These are phyloP conservation scores for Sporisorium graminicola DNA, from an alignment of 1,284 basidiomycete genomes.

Conservation along the genomic window DNA sequence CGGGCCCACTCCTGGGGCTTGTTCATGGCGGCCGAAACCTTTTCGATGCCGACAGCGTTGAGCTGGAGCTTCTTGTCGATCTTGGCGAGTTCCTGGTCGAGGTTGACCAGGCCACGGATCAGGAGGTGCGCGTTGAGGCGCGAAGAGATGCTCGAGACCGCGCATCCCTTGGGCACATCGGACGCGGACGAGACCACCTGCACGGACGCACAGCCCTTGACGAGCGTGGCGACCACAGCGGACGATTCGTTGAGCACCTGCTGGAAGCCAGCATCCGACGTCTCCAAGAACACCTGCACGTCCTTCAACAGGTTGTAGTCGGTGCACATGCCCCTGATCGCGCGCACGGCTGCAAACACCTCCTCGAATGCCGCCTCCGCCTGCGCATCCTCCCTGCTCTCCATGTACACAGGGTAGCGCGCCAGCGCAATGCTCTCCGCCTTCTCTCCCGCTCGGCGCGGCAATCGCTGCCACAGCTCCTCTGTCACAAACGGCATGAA, in stretches of 20 bases:
- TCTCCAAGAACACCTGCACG: constrained; percentile 87
- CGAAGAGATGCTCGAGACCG: constrained; percentile 75
- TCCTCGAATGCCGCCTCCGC: constrained; percentile 77
- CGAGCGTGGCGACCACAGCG: constrained; percentile 83
- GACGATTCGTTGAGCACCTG: constrained; percentile 77
- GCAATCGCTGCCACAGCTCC: constrained; percentile 96
- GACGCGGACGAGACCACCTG: constrained; percentile 75
- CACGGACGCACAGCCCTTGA: constrained; percentile 86
- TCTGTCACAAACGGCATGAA: constrained; percentile 99
- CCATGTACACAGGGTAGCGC: constrained; percentile 78
- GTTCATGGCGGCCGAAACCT: constrained; percentile 52
- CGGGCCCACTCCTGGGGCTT: constrained; percentile 61
- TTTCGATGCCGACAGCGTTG: constrained; percentile 54
- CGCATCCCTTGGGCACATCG: constrained; percentile 86
- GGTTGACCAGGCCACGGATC: constrained; percentile 63
- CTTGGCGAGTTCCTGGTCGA: constrained; percentile 64
- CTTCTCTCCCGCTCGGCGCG: constrained; percentile 80
- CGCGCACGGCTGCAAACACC: constrained; percentile 83
- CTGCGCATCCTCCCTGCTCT: constrained; percentile 27
- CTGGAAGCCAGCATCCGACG: constrained; percentile 74
- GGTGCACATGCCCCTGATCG: constrained; percentile 86
- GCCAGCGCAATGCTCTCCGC: constrained; percentile 91
- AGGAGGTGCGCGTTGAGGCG: constrained; percentile 60
- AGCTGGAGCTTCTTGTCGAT: constrained; percentile 66
- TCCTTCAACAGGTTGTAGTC: constrained; percentile 92